phyloP scores from a whole-genome alignment of 306 rosid species.

The Prunus davidiana region DNA sequence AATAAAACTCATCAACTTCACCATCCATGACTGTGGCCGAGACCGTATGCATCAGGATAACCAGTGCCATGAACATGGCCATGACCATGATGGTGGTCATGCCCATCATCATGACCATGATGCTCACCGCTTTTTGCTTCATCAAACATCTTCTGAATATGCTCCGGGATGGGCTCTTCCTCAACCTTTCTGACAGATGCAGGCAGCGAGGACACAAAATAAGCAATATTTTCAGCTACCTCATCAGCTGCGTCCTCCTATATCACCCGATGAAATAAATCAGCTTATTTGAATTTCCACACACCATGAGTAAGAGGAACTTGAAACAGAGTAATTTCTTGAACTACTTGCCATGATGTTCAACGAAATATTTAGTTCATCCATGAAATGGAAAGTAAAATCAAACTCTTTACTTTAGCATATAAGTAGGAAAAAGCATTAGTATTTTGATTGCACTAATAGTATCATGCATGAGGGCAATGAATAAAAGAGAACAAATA shows the following conservation, averaged over 20 bases:
- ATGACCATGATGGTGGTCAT: slow-evolving; percentile 34
- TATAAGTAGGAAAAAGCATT: not conserved
- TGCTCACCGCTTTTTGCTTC: slow-evolving; percentile 47
- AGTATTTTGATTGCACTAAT: not conserved
- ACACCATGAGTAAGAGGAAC: not conserved
- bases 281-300: not conserved
- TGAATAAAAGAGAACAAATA: not conserved
- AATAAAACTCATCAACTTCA: slow-evolving; percentile 24
- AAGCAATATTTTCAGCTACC: slow-evolving; percentile 60
- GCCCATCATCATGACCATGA: slow-evolving; percentile 26
- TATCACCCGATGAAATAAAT: slow-evolving; percentile 5
- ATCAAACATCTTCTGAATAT: slow-evolving; percentile 55
- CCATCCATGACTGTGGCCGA: slow-evolving; percentile 59
- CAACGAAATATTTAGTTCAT: not conserved
- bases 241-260: slow-evolving; percentile 72
- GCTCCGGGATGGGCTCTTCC: slow-evolving; percentile 66
- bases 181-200: slow-evolving; percentile 56
- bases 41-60: slow-evolving; percentile 69
- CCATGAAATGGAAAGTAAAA: not conserved
- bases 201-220: slow-evolving; percentile 72
- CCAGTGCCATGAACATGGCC: slow-evolving; percentile 48
- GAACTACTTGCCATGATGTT: not conserved
- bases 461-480: not conserved
- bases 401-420: not conserved
- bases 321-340: not conserved